Base-by-base conservation (phyloP, 2,329 filamentous ascomycete species). In the Hypocreales sp. region DNA sequence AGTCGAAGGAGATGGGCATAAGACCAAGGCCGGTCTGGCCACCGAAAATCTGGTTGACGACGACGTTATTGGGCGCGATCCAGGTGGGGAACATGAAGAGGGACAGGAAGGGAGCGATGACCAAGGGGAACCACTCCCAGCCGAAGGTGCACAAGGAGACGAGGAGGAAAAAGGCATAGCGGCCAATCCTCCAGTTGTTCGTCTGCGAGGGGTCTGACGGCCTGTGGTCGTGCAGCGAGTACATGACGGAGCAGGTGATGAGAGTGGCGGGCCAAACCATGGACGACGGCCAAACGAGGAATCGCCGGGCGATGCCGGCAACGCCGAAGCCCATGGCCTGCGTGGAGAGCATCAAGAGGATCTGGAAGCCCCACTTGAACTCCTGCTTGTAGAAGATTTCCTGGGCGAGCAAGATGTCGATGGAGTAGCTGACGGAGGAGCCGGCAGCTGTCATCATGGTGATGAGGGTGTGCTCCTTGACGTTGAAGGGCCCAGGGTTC, bases 11-110 rank as follows among this genome's bases (percentile, higher is more conserved):
- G 10, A 77, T 60, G 8, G 72, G 72, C 15, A 78, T 55, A 9
- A 79, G 49, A 1, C 66, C 70, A 5, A 78, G 50, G 1, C 73
- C 72, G 5, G 64, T 65, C 29, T 59, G 58, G 5, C 68, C 70
- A 4, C 73, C 73, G 32, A 78, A 78, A 6, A 79, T 41, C 41
- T 78, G 72, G 42, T 79, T 79, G 31, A 78, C 51, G 10, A 70
- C 46, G 3, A 68, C 51, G 33, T 66, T 74, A 19, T 72, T 57
- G 3, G 74, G 73, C 8, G 61, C 63, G 35, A 72, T 68, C 70
- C 72, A 76, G 20, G 64, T 67, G 8, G 64, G 53, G 48, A 67
- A 75, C 16, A 67, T 64, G 40, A 76, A 75, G 19, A 64, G 57
- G 27, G 61, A 65, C 5, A 76, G 50, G 28, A 66, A 68, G 16